A percentile compares a stretch with the other conserved stretches of the same genome.
phyloP scores from a whole-genome alignment of 2,329 filamentous ascomycete genomes.

The Apiospora koreana region DNA sequence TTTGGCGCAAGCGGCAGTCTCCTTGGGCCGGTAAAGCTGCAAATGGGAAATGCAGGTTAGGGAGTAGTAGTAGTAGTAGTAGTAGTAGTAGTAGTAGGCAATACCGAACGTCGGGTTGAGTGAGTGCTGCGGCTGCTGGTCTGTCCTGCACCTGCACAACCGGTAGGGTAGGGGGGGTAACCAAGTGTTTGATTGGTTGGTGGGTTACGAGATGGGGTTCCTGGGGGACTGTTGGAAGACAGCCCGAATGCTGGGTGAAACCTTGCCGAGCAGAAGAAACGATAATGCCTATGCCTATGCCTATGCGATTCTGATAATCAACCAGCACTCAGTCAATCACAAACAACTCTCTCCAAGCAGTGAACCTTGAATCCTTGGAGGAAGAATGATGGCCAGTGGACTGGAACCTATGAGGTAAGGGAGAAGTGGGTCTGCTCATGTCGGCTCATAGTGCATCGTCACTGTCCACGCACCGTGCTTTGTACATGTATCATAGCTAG shows the following conservation, averaged over 20 bases:
- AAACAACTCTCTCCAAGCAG: background rate
- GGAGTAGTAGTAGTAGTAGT: no score
- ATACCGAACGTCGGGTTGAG: background rate
- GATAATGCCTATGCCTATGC: background rate
- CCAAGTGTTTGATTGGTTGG: background rate
- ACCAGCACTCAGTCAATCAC: background rate
- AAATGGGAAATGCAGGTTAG: background rate
- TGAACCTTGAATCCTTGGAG: background rate
- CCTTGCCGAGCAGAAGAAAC: background rate
- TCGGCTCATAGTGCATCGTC: background rate
- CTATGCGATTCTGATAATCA: background rate
- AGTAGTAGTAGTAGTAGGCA: no score
- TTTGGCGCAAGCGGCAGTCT: slow-evolving; percentile 9
- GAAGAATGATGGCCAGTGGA: background rate
- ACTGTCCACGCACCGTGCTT: background rate
- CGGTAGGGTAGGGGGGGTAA: background rate
- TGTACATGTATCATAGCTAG: no score
- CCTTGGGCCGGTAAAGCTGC: slow-evolving; percentile 3
- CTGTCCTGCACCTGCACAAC: background rate
- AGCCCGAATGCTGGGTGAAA: background rate
- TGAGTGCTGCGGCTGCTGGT: background rate
- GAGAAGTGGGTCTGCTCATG: background rate
- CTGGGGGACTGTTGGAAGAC: background rate
- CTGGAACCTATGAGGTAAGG: slow-evolving; percentile 9
- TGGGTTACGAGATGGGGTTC: background rate